Evolutionary conservation across 495 filamentous ascomycete species (phyloP).

Genomic region (Hyaloscypha finlandica): DNA sequence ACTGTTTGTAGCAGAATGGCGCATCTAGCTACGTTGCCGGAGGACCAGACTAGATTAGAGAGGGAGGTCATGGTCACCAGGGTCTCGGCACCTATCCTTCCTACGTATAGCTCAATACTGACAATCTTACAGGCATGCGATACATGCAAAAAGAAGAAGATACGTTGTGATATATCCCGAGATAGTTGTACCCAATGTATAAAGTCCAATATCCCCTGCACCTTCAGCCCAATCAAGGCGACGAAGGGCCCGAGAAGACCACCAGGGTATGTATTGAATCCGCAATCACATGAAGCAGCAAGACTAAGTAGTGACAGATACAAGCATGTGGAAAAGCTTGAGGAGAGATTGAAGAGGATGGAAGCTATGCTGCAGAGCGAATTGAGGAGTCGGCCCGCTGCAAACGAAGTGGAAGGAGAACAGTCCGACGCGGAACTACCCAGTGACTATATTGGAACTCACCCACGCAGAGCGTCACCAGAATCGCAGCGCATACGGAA

Average conservation of each 20-base stretch:
- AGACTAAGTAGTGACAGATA: constrained; percentile 54
- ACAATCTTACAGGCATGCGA: constrained; percentile 75
- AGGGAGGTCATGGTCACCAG: constrained; percentile 27
- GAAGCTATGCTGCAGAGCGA: constrained; percentile 71
- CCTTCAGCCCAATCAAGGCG: constrained; percentile 96
- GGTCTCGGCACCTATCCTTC: constrained; percentile 25
- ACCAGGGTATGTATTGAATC: constrained; percentile 48
- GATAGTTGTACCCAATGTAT: constrained; percentile 94
- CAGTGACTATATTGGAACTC: constrained; percentile 23
- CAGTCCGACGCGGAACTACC: constrained; percentile 22
- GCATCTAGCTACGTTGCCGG: constrained; percentile 26
- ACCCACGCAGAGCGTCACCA: constrained; percentile 6
- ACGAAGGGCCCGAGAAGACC: constrained; percentile 95
- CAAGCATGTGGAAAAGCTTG: constrained; percentile 95
- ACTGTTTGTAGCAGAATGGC: constrained; percentile 27
- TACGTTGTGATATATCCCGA: constrained; percentile 95
- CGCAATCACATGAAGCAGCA: constrained; percentile 4
- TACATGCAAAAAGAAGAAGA: constrained; percentile 99
- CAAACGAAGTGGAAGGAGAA: constrained; percentile 39
- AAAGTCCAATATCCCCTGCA: constrained; percentile 95
- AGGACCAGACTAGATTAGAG: constrained; percentile 28
- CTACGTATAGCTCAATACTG: constrained; percentile 28
- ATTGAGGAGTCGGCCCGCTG: constrained; percentile 17
- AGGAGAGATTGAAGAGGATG: constrained; percentile 94
- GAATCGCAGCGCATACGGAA: constrained; percentile 6